Base-by-base conservation (phyloP, 371 early-diverging fungal genomes). In the Syncephalastrum sp. region DNA sequence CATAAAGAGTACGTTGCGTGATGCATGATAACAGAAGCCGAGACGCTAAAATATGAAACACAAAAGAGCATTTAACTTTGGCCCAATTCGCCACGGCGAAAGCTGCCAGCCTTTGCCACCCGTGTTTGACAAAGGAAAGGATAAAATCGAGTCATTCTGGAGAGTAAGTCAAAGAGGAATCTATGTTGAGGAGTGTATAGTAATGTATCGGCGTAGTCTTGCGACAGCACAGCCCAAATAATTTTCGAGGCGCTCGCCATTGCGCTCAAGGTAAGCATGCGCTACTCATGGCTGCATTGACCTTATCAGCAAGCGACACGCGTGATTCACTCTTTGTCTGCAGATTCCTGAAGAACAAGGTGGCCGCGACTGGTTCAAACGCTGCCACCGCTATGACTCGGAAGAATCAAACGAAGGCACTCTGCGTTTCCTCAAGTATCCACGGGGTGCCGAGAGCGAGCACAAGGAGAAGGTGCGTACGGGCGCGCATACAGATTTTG, bases 401-500 rank as follows among this genome's bases (percentile, higher is more conserved):
- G 38, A 33, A 2, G 38, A 33, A 10, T 0, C 10, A 10, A 33
- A 33, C 5, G 78, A 74, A 3, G 74, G 71, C 50, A 65, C 67
- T 0, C 54, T 84, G n/a, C 67, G 84, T 21, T 64, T 81, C 25
- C 51, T 83, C 19, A 73, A 79, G 54, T 84, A 84, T 53, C 85
- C 85, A 3, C 56, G 67, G 7, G 57, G 46, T 16, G 53, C 16
- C 19, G 42, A 41, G 38, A 17, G 21, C 13, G 23, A 57, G 19
- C 44, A 55, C 33, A 59, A 53, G 24, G 61, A 71, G 38, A 17
- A 13, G 33, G 59, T 52, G 3, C 51, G 59, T 27, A 44, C 59
- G 14, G 59, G 59, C 5, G 45, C 59, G 1, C 79, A 82, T 47
- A 70, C 83, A 3, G 87, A 87, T 61, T 87, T 83, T 60, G 89